Percentiles rank a stretch among this genome's conserved stretches.
Evolutionary conservation across 129 eudicot species (phyloP).

Genomic region (Deinandra increscens): DNA sequence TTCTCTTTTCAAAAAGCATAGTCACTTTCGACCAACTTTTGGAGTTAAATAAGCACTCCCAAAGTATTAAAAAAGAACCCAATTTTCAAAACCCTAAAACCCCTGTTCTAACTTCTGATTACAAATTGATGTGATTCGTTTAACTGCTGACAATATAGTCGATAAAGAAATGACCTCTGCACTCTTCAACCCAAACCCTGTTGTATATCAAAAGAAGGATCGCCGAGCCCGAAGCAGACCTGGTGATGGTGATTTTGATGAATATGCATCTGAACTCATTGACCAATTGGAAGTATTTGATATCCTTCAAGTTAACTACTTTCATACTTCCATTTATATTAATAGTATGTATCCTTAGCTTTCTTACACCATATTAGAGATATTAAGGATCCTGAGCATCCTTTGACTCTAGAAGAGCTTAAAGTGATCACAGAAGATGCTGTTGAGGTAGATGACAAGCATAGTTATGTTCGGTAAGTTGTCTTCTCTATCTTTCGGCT

Average conservation of each 20-base stretch:
- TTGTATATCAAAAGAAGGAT: conserved; percentile 76
- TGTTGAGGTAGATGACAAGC: conserved; percentile 75
- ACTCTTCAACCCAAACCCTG: conserved; percentile 76
- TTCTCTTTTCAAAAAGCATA: too few species aligned
- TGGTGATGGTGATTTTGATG: conserved; percentile 44
- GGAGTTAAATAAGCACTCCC: too few species aligned
- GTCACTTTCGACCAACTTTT: too few species aligned
- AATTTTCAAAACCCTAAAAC: not conserved
- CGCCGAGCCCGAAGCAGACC: conserved; percentile 58
- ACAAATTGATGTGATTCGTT: not conserved
- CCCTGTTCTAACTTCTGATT: not conserved
- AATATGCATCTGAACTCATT: conserved; percentile 65
- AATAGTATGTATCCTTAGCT: conserved; percentile 43
- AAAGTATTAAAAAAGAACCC: too few species aligned
- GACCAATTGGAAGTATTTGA: conserved; percentile 83
- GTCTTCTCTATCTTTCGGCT: not conserved
- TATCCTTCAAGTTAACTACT: conserved; percentile 51
- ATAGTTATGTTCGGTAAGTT: conserved; percentile 66
- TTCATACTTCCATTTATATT: not conserved
- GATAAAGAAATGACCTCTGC: conserved; percentile 50
- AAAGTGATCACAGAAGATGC: conserved; percentile 94
- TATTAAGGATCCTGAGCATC: conserved; percentile 98
- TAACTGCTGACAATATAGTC: conserved; percentile 17
- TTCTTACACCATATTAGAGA: conserved; percentile 90
- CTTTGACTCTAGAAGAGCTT: conserved; percentile 87